Evolutionary conservation across 1,284 basidiomycete species (phyloP).

Genomic region (Moesziomyces globuligerus): DNA sequence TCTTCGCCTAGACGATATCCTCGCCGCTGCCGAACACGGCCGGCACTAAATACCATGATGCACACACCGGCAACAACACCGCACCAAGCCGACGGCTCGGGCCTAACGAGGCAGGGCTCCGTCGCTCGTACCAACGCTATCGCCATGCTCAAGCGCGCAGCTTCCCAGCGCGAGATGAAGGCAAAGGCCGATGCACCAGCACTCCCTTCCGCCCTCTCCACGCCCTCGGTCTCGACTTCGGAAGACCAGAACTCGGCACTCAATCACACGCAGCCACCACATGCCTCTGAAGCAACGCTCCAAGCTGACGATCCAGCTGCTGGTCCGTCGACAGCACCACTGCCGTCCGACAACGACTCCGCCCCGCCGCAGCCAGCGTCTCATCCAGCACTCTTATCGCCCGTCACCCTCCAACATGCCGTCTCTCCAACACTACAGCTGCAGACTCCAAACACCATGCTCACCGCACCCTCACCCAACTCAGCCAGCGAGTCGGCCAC

Average conservation of each 20-base stretch:
- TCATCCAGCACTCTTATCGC: constrained; percentile 2
- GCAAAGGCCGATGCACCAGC: constrained; percentile 21
- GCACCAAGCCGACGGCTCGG: constrained; percentile 7
- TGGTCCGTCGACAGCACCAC: no score
- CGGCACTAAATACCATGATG: constrained; percentile 15
- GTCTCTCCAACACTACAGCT: constrained; percentile 1
- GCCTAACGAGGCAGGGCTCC: constrained; percentile 34
- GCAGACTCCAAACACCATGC: constrained; percentile 1
- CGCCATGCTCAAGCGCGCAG: constrained; percentile 57
- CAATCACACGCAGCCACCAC: neutral
- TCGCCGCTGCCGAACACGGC: no score
- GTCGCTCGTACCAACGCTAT: constrained; percentile 52
- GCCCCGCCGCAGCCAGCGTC: neutral
- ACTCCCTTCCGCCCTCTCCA: constrained; percentile 16
- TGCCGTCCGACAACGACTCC: no score
- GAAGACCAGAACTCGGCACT: neutral
- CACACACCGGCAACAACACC: constrained; percentile 7
- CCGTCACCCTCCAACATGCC: neutral
- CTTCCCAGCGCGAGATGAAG: constrained; percentile 54
- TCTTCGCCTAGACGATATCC: no score
- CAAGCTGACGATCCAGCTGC: no score
- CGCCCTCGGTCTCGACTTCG: neutral
- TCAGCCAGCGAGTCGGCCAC: constrained; percentile 6
- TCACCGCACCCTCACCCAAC: constrained; percentile 6
- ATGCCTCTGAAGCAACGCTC: no score